Base-by-base conservation (phyloP, 163 green algal species). In the Chlorella variabilis region DNA sequence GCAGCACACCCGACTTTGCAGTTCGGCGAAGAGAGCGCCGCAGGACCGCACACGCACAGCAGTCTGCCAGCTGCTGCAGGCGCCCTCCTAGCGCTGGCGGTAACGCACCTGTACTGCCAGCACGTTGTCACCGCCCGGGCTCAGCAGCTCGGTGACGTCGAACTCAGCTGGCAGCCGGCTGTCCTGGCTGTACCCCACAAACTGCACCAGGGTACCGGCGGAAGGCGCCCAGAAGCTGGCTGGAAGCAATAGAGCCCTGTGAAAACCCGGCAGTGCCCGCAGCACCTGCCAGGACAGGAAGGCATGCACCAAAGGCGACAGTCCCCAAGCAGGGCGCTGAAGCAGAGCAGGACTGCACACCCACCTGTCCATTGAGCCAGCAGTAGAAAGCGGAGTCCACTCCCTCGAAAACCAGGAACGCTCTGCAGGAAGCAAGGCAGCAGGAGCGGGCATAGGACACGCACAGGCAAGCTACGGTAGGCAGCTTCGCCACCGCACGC, bases 141-240 rank as follows among this genome's bases (percentile, higher is more conserved):
- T 41, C 65, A 97, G 70, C n/a, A 90, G 23, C 2, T 78, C 23
- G 2, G 91, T 96, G 25, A 98, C 88, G 13, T 99, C 94, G 87
- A 98, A 99, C 84, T 99, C 96, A 0, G 94, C 94, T 1, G 95
- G 94, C 63, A 98, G 83, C 25, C 93, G 89, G 78, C 87, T 96
- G 91, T 99, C 96, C 81, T 99, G 96, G 76, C 85, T 92, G 85
- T 97, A 97, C 36, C 96, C 96, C 54, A 98, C 77, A 58, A 66
- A 71, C 61, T 76, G 33, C 38, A 61, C n/a, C n/a, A n/a, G n/a
- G 68, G 54, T n/a, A 62, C 15, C 13, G n/a, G 11, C n/a, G n/a
- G n/a, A n/a, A n/a, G n/a, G n/a, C n/a, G n/a, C n/a, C n/a, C n/a
- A n/a, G n/a, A n/a, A n/a, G n/a, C n/a, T n/a, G n/a, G n/a, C n/a